phyloP scores from a whole-genome alignment of 257 asterid genomes.

The Nicotiana tomentosiformis region DNA sequence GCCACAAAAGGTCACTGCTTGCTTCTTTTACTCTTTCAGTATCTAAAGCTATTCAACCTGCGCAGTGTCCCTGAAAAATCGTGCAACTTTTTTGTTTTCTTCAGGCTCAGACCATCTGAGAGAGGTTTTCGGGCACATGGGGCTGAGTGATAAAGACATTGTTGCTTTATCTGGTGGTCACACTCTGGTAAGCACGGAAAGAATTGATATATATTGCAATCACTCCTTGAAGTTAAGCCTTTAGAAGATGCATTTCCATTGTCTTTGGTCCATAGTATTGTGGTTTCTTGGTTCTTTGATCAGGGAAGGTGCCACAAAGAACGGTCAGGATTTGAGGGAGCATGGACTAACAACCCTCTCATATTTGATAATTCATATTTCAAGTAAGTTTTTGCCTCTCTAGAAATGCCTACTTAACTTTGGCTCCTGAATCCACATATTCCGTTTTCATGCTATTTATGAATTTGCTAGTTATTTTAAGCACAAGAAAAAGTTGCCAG shows the following conservation, averaged over 20 bases:
- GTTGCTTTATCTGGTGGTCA: constrained; percentile 89
- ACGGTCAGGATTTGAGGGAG: constrained; percentile 85
- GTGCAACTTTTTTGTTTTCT: background rate
- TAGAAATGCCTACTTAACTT: background rate
- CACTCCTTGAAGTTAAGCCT: background rate
- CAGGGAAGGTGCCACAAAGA: constrained; percentile 92
- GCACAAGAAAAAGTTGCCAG: constrained; percentile 50
- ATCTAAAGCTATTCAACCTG: background rate
- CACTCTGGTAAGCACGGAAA: constrained; percentile 46
- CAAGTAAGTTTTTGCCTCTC: constrained; percentile 27
- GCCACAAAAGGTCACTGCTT: constrained; percentile 66
- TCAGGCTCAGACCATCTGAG: constrained; percentile 82
- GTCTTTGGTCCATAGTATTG: background rate
- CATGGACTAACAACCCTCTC: constrained; percentile 90
- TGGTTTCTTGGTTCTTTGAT: background rate
- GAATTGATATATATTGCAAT: background rate
- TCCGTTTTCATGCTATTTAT: background rate
- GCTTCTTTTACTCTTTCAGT: background rate
- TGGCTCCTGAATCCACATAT: background rate
- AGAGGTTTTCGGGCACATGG: constrained; percentile 81
- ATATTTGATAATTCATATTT: constrained; percentile 79
- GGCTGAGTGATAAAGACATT: constrained; percentile 75
- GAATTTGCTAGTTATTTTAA: constrained; percentile 16
- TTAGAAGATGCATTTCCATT: background rate
- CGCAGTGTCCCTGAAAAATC: background rate